Conservation (phyloP, 345 rosid genomes). For the Physaria fendleri region DNA sequence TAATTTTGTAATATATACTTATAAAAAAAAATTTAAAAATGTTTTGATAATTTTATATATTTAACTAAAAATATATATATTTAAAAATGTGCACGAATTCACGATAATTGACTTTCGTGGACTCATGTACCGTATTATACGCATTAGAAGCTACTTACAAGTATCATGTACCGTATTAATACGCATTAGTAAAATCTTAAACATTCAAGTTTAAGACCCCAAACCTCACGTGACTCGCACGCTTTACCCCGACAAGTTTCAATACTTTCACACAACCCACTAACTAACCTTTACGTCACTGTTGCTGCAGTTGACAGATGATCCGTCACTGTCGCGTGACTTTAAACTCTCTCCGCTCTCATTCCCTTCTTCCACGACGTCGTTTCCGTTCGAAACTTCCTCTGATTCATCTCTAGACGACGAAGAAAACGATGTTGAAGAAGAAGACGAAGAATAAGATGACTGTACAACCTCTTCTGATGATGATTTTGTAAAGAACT, state of each 20-base stretch:
- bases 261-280: slow-evolving; percentile 1
- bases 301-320: slow-evolving; percentile 35
- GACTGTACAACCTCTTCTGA: slow-evolving; percentile 28
- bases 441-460: slow-evolving; percentile 23
- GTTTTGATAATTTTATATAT: too few species aligned
- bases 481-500: slow-evolving; percentile 34
- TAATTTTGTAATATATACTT: too few species aligned
- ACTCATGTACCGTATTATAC: slow-evolving; percentile 45
- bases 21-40: too few species aligned
- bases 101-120: slow-evolving; percentile 16
- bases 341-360: slow-evolving; percentile 32
- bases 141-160: slow-evolving; percentile 27
- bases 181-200: slow-evolving; percentile 32
- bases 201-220: slow-evolving; percentile 11
- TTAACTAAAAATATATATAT: not conserved
- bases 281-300: slow-evolving; percentile 42
- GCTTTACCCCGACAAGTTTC: slow-evolving; percentile 29
- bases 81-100: slow-evolving; percentile 2
- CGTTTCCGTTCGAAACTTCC: slow-evolving; percentile 31
- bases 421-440: slow-evolving; percentile 20
- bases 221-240: slow-evolving; percentile 35
- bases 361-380: slow-evolving; percentile 25
- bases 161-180: slow-evolving; percentile 43
- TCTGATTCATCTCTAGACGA: slow-evolving; percentile 34
- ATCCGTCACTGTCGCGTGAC: slow-evolving; percentile 39